Percentiles rank a stretch among this genome's conserved stretches.
phyloP scores from a whole-genome alignment of 306 rosid genomes.

The Fragaria iinumae region DNA sequence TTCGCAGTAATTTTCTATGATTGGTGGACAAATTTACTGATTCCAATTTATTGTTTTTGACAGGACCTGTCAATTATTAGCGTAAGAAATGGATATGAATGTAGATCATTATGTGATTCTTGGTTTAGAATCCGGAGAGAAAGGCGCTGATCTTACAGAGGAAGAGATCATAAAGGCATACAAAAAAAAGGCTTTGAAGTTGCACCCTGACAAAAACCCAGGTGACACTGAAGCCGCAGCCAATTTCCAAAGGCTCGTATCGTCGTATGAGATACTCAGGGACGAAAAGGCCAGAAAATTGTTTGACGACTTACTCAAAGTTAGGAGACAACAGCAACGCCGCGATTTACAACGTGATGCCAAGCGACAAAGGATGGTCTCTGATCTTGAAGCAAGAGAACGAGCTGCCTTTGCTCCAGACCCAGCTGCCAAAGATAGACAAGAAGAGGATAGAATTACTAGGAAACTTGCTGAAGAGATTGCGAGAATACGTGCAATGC shows the following conservation, averaged over 20 bases:
- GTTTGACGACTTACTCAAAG: slow-evolving; percentile 68
- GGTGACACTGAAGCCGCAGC: slow-evolving; percentile 73
- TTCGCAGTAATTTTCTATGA: not conserved
- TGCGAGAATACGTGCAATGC: slow-evolving; percentile 73
- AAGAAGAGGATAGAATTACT: slow-evolving; percentile 72
- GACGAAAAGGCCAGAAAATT: slow-evolving; percentile 76
- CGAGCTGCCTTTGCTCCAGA: slow-evolving; percentile 59
- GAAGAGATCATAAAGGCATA: slow-evolving; percentile 77
- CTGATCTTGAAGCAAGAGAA: slow-evolving; percentile 85
- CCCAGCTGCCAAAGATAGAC: slow-evolving; percentile 43
- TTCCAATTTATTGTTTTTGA: not conserved
- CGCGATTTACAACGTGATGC: slow-evolving; percentile 66
- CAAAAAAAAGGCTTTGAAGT: slow-evolving; percentile 65
- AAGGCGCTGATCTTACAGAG: slow-evolving; percentile 62
- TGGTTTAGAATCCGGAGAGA: slow-evolving; percentile 82
- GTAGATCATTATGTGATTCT: slow-evolving; percentile 68
- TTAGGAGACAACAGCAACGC: slow-evolving; percentile 67
- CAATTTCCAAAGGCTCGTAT: slow-evolving; percentile 60
- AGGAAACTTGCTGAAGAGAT: slow-evolving; percentile 73
- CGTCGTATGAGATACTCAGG: slow-evolving; percentile 79
- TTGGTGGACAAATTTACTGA: slow-evolving; percentile 1
- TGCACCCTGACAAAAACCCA: slow-evolving; percentile 92
- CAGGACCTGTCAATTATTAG: not conserved
- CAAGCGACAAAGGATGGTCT: slow-evolving; percentile 77
- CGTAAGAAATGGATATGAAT: slow-evolving; percentile 43